Evolutionary conservation across 2,329 filamentous ascomycete species (phyloP).

Genomic region (Microcera coccophila): DNA sequence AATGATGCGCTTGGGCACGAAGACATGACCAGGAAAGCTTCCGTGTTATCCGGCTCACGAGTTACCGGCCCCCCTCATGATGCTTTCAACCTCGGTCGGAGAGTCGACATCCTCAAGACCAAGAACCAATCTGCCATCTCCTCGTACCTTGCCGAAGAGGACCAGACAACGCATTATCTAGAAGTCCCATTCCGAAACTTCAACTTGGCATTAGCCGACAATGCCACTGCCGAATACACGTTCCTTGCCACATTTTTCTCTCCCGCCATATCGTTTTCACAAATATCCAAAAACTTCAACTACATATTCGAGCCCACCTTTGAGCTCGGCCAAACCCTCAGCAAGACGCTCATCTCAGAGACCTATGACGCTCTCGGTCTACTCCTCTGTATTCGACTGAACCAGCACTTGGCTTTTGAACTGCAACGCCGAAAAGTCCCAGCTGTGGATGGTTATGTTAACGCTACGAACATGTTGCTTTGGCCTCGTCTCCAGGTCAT

Average conservation of each 20-base stretch:
- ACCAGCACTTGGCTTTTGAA: conserved; percentile 91
- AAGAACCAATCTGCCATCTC: conserved; percentile 72
- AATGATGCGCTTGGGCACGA: conserved; percentile 81
- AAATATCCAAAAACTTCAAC: conserved; percentile 77
- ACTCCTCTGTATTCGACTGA: conserved; percentile 85
- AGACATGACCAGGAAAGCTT: conserved; percentile 61
- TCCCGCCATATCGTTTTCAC: conserved; percentile 67
- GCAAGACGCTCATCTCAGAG: conserved; percentile 69
- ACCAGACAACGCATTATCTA: conserved; percentile 78
- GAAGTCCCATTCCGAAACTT: conserved; percentile 92
- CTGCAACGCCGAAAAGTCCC: conserved; percentile 88
- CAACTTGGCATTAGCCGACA: conserved; percentile 90
- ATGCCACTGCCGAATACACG: conserved; percentile 89
- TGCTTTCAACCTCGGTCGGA: conserved; percentile 81
- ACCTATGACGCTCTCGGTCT: conserved; percentile 83
- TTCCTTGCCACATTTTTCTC: conserved; percentile 90
- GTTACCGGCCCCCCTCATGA: conserved; percentile 65
- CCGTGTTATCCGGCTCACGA: conserved; percentile 48
- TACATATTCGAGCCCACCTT: conserved; percentile 91
- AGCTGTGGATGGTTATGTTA: conserved; percentile 85
- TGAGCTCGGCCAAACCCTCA: conserved; percentile 71
- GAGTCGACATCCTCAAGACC: conserved; percentile 75
- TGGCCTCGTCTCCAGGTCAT: conserved; percentile 94
- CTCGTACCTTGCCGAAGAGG: conserved; percentile 88
- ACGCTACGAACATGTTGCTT: conserved; percentile 89